Evolutionary conservation across 306 rosid species (phyloP), one percentile per base, ranked within the genome.

Genomic region (Trichosanthes cucumerina): DNA sequence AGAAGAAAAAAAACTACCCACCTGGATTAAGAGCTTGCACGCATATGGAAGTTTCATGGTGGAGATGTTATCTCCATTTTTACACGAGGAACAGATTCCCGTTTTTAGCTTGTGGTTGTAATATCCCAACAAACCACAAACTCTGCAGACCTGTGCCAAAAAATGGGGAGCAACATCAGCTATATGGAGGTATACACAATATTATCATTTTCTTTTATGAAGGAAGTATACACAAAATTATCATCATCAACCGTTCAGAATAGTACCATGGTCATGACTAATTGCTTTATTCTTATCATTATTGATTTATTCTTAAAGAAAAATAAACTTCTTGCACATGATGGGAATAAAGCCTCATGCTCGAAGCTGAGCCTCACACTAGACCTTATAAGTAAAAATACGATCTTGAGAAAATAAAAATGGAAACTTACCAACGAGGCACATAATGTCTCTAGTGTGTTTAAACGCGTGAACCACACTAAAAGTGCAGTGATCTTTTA

Each of bases 11-110:
- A 69, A 71, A 6, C 15, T 49, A 15, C 21, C 39, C 78, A 93
- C 97, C 95, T 95, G 97, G 80, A 95, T 87, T 81, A 95, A 85
- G 83, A 95, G 97, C 84, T 92, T 95, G 93, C 98, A 95, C 23
- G 98, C 96, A 79, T 95, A 95, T n/a, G 98, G 97, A 44, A 95
- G 89, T 82, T 89, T 91, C 93, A 91, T 79, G 66, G 90, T 88
- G 28, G 92, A 95, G 44, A 95, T 89, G 36, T 86, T 87, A n/a
- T 92, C 91, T 64, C 97, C 96, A 33, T 86, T 95, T 83, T 91
- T 92, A 83, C 98, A 95, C 4, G 87, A 88, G 50, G 98, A 89
- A 86, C 98, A 92, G 21, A 95, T 62, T 74, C 93, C 96, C 56
- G 86, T 82, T 86, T 89, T 91, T 73, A 89, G 84, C 88, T 89